Base-by-base conservation (phyloP, 176 grass and related monocot genomes). In the Avena sativa region DNA sequence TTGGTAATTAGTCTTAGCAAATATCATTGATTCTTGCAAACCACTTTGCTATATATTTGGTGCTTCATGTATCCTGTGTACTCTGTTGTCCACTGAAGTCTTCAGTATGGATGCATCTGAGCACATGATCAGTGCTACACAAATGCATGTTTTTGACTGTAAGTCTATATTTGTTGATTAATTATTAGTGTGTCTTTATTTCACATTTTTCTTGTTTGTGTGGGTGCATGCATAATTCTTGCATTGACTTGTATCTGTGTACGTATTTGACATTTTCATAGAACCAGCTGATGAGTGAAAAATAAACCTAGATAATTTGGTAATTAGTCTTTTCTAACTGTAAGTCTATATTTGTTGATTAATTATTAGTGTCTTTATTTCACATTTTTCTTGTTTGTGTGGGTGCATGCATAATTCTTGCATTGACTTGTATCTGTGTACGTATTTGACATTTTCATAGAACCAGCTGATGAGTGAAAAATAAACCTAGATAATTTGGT, bases 51-150 rank as follows among this genome's bases (percentile, higher is more conserved):
- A 23, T 52, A 21, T 38, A 71, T 52, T 76, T 50, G 43, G 46
- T 66, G 43, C 66, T 78, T 78, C 58, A 25, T 72, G 34, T 40
- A 71, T 71, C 65, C 36, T 82, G 3, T 56, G 47, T 70, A 25
- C 64, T 71, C 6, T 43, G 6, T 66, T 67, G 14, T 70, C n/a
- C 19, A 71, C 52, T 63, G 8, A 49, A 47, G 19, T 74, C 30
- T 69, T 78, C n/a, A 19, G 49, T 77, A 26, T 30, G 8, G 7
- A 55, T 80, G 38, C 26, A 76, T 73, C 19, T 50, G 17, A 56
- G 58, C 74, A 43, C 30, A 68, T 85, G 59, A 60, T 87, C 30
- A 20, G 80, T 81, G 69, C 15, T 76, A 75, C 58, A 76, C 86
- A 76, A 43, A 44, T 28, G 44, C 40, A 74, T 81, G 13, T 12